Conservation (phyloP, 495 filamentous ascomycete genomes). For the Aspergillus homomorphus region DNA sequence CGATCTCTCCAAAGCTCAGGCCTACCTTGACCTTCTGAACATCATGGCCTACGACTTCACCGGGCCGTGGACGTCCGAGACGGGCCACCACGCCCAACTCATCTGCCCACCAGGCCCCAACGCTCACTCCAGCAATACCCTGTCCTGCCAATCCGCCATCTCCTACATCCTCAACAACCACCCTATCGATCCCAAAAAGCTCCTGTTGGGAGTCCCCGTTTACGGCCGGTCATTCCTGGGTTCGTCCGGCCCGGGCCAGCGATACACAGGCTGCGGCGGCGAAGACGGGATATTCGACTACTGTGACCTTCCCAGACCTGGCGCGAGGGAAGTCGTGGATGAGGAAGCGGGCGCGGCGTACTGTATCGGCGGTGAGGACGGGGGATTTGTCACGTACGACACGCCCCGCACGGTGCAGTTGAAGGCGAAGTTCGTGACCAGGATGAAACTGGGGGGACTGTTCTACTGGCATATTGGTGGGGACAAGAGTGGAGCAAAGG, state of each 20-base stretch:
- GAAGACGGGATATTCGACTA: conserved; percentile 86
- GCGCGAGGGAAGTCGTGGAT: conserved; percentile 67
- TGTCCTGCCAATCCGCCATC: conserved; percentile 64
- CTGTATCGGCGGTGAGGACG: conserved; percentile 69
- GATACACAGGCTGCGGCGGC: conserved; percentile 61
- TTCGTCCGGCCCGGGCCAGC: conserved; percentile 59
- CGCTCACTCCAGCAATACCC: conserved; percentile 35
- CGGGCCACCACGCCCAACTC: conserved; percentile 79
- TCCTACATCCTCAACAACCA: conserved; percentile 58
- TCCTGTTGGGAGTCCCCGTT: conserved; percentile 75
- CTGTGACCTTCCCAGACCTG: conserved; percentile 67
- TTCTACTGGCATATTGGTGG: conserved; percentile 93
- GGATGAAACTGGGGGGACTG: conserved; percentile 72
- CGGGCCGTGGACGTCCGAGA: conserved; percentile 68
- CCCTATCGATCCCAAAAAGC: conserved; percentile 69
- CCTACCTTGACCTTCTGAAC: conserved; percentile 76
- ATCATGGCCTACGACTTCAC: conserved; percentile 85
- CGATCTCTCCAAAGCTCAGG: conserved; percentile 59
- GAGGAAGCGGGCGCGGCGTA: conserved; percentile 65
- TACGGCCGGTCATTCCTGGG: conserved; percentile 81
- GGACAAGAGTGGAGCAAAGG: conserved; percentile 65
- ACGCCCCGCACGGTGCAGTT: conserved; percentile 78
- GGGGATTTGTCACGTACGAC: conserved; percentile 85
- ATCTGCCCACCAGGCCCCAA: conserved; percentile 48
- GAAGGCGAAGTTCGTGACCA: conserved; percentile 78